Base-by-base conservation (phyloP, 1,139 yeast genomes). In the Candida sp. region DNA sequence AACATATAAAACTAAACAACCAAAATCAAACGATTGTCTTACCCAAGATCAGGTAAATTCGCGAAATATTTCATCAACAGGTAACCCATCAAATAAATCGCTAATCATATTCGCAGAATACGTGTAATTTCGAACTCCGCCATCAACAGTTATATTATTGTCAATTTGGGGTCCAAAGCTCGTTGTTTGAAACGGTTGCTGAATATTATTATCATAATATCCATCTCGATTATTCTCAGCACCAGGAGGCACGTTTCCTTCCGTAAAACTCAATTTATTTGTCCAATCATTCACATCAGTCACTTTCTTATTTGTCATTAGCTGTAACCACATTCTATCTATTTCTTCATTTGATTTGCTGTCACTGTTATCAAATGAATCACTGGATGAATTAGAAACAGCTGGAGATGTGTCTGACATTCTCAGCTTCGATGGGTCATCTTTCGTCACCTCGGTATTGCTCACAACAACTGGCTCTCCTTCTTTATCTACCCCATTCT, bases 241-340 rank as follows among this genome's bases (percentile, higher is more conserved):
- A 22, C 23, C 23, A 29, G 21, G 21, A n/a, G 12, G 7, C 4
- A 25, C 5, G 22, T 19, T 36, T 4, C 32, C 32, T 4, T 36
- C 38, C 9, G 32, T 8, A 5, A 36, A 22, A 19, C 30, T 37
- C 12, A 29, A 8, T 4, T 9, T 22, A 7, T 29, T 29, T 9
- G 22, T 37, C 39, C 39, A 37, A 29, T 27, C 30, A 29, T 37
- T 37, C 8, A 21, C 21, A 19, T 37, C 39, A 12, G 21, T 5
- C 21, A 35, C 34, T 21, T 37, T 37, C 19, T 37, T 37, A 29
- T 37, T 37, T 12, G 12, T 12, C 60, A 64, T 56, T 64, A 63
- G 61, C 42, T 57, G 64, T 36, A 64, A 42, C 69, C 69, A 64
- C 36, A 63, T 47, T 21, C 54, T 50, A 46, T 64, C 69, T 39